Evolutionary conservation across 2,329 filamentous ascomycete genomes (phyloP), one percentile per base, ranked within the genome.

Genomic region (Colletotrichum higginsianum): DNA sequence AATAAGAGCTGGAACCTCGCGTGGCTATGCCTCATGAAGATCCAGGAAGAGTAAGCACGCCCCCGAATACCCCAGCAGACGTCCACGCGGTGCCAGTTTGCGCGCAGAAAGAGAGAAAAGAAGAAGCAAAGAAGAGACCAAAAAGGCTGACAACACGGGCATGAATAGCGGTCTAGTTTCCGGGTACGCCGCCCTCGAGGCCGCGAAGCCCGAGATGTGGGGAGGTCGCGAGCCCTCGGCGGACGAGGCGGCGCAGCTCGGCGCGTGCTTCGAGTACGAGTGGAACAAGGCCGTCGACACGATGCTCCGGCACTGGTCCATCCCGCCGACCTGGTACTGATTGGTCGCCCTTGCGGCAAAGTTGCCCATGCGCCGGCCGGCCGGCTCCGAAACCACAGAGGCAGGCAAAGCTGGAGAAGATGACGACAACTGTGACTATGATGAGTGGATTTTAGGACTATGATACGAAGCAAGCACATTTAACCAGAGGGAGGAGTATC

Each of bases 1-100:
- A 90, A 90, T 75, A 86, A 90, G 30, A 94, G 91, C 78, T 94
- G 93, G 92, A 95, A 94, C 78, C 85, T 92, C 75, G 92, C 91
- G 52, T 94, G 92, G 92, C 82, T 94, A 56, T 90, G 92, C 42
- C 82, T 94, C 12, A 83, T 82, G 52, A 93, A 93, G 79, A 90
- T 94, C 61, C 84, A 86, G 26, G 87, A 89, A 67, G 90, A 91
- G 90, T 92, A 82, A 80, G 88, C 84, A 8, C n/a, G 4, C 15
- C n/a, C 2, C 42, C 26, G 49, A 72, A 9, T 1, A 12, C 21
- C 40, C 23, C 11, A 30, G 11, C 18, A 12, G 16, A 15, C 23
- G 18, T 18, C 3, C 23, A 18, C 21, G 16, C 3, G 5, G 7
- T 35, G 2, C 30, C 49, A 2, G 5, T 15, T 30, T 26, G 11